Percentiles rank a stretch among this genome's conserved stretches.
phyloP scores from a whole-genome alignment of 164 flowering plant genomes.

The Magnolia sinica region DNA sequence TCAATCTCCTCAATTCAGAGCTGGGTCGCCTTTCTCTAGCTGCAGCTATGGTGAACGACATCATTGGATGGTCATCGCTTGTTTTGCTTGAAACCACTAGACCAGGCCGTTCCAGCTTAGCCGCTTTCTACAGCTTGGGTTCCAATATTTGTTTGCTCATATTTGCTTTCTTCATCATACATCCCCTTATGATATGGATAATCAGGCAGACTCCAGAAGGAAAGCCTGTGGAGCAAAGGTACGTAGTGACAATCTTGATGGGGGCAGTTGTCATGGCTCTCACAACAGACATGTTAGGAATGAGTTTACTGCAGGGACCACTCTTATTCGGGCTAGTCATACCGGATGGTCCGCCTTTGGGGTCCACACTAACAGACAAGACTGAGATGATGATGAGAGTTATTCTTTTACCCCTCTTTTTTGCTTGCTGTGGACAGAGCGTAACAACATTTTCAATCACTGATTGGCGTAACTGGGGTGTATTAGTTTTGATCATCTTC shows the following conservation, averaged over 20 bases:
- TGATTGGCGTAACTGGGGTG: slow-evolving; percentile 14
- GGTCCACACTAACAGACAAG: slow-evolving; percentile 47
- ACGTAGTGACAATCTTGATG: slow-evolving; percentile 27
- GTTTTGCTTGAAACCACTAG: slow-evolving; percentile 34
- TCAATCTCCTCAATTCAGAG: slow-evolving; percentile 62
- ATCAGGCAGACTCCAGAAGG: slow-evolving; percentile 44
- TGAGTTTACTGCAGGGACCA: slow-evolving; percentile 43
- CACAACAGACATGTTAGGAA: slow-evolving; percentile 40
- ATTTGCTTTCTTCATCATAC: slow-evolving; percentile 8
- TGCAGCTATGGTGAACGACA: slow-evolving; percentile 28
- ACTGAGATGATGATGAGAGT: slow-evolving; percentile 40
- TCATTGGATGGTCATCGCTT: slow-evolving; percentile 22
- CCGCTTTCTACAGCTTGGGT: slow-evolving; percentile 23
- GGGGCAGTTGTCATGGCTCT: slow-evolving; percentile 35
- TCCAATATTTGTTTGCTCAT: slow-evolving; percentile 8
- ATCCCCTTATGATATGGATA: slow-evolving; percentile 29
- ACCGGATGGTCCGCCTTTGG: slow-evolving; percentile 73
- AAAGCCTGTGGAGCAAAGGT: slow-evolving; percentile 33
- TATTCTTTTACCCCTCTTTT: slow-evolving; percentile 46
- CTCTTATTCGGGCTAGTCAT: slow-evolving; percentile 53
- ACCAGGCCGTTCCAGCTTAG: slow-evolving; percentile 15
- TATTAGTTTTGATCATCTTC: neutral
- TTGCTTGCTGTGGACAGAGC: slow-evolving; percentile 31
- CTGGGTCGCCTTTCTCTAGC: slow-evolving; percentile 48
- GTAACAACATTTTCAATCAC: neutral